phyloP scores from a whole-genome alignment of 2,329 filamentous ascomycete genomes.

The Beauveria brongniartii region DNA sequence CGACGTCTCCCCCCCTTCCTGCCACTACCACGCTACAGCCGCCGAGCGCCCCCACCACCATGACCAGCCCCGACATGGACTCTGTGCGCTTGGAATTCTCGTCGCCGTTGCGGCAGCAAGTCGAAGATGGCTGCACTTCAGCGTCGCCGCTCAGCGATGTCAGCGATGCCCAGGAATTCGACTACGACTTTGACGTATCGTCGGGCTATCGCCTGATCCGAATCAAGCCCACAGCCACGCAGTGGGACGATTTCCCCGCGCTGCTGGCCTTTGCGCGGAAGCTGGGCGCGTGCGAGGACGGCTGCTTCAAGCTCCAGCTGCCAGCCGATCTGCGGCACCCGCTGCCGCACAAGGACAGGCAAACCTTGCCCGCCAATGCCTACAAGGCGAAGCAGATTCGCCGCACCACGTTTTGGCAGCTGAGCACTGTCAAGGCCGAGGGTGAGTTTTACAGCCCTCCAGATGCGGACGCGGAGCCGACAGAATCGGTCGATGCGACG shows the following conservation, averaged over 20 bases:
- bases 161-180: constrained; percentile 17
- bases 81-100: not conserved
- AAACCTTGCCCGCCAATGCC: constrained; percentile 26
- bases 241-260: constrained; percentile 30
- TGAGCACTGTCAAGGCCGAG: constrained; percentile 26
- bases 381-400: constrained; percentile 28
- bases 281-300: constrained; percentile 24
- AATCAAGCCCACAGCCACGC: constrained; percentile 25
- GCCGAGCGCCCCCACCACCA: not conserved
- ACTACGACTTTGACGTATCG: constrained; percentile 24
- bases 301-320: constrained; percentile 31
- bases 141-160: constrained; percentile 3
- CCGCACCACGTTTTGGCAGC: constrained; percentile 28
- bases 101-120: not conserved
- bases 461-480: constrained; percentile 18
- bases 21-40: not conserved
- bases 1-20: not conserved
- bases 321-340: constrained; percentile 23
- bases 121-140: not conserved
- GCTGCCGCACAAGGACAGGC: constrained; percentile 24
- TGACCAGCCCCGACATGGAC: constrained; percentile 1
- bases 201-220: constrained; percentile 24
- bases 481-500: constrained; percentile 19
- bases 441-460: constrained; percentile 25
- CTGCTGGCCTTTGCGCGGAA: constrained; percentile 25